Evolutionary conservation across 768 basidiomycete species (phyloP), one percentile per base, ranked within the genome.

Genomic region (Phlegmacium glaucopus): DNA sequence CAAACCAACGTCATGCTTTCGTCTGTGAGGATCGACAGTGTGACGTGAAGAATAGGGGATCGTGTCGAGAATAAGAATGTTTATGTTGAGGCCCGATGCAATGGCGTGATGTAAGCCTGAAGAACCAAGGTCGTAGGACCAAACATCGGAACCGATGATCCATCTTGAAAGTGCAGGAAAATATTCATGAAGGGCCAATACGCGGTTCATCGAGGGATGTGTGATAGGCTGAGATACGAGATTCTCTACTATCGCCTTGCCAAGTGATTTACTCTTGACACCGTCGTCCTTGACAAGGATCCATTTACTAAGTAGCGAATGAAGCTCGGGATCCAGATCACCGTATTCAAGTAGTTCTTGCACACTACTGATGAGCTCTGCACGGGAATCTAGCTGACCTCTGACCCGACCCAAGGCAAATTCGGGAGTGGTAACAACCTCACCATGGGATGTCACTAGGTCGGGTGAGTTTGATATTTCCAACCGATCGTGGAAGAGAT

Each of bases 101-200:
- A 98, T 88, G 58, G 85, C 84, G 57, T 98, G 96, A 64, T 99
- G 95, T 32, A 99, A 74, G 40, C 95, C 96, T 2, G 93, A 95
- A 2, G 92, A 82, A 35, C 95, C 96, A 35, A 98, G 82, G 67
- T 98, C 96, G 63, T 96, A 92, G 0, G 94, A 88, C 96, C 96
- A 98, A 0, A 91, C 89, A 63, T 99, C 96, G 15, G 94, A 97
- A 15, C 95, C 94, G 56, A 99, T 87, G 66, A 99, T 98, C 96
- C 96, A 99, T 49, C 90, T 77, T 6, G 90, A 93, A 30, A 73
- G 73, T 7, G 82, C 71, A 35, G 79, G 70, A 56, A 96, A 80
- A 55, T 84, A 79, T 15, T 78, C 67, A 34, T 76, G 75, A 9
- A 87, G 70, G 12, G 75, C 59, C 30, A 91, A 75, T 38, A 90